These are phyloP conservation scores for Acacia melanoxylon DNA, from an alignment of 306 rosid species.

Conservation along the genomic window DNA sequence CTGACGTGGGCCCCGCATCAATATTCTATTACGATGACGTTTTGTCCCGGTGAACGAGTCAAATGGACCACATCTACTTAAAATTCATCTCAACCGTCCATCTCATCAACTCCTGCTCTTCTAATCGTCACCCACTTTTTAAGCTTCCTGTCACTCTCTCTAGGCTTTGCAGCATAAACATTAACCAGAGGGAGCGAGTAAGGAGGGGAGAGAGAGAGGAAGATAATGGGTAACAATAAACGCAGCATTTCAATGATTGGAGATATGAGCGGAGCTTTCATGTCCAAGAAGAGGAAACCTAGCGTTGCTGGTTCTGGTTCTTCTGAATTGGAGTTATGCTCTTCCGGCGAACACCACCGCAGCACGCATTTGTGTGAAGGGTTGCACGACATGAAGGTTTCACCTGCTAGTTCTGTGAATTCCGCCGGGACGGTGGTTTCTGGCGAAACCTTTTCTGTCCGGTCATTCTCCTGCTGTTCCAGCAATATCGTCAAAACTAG, in stretches of 20 bases:
- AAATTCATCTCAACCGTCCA: constrained; percentile 52
- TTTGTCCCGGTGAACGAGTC: constrained; percentile 24
- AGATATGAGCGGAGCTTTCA: constrained; percentile 23
- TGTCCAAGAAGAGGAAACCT: constrained; percentile 58
- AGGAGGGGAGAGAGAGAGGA: not conserved
- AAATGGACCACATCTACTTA: constrained; percentile 16
- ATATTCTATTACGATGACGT: constrained; percentile 31
- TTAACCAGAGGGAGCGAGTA: not conserved
- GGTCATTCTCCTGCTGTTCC: constrained; percentile 50
- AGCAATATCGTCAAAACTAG: constrained; percentile 29
- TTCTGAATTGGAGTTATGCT: not conserved
- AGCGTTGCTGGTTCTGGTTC: constrained; percentile 27
- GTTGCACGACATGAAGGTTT: not conserved
- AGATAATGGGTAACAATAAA: constrained; percentile 51
- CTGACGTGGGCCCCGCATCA: not conserved
- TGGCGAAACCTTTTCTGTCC: constrained; percentile 28
- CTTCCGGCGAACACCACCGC: constrained; percentile 10
- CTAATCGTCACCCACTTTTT: constrained; percentile 21
- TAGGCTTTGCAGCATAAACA: not conserved
- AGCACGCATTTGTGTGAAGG: constrained; percentile 2
- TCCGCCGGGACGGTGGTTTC: constrained; percentile 26
- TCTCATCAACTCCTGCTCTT: constrained; percentile 38
- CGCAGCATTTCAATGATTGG: constrained; percentile 43
- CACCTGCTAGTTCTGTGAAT: constrained; percentile 34
- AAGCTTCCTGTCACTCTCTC: constrained; percentile 18